Evolutionary conservation across 768 basidiomycete genomes (phyloP), one percentile per base, ranked within the genome.

Genomic region (Albatrellus ellisii): DNA sequence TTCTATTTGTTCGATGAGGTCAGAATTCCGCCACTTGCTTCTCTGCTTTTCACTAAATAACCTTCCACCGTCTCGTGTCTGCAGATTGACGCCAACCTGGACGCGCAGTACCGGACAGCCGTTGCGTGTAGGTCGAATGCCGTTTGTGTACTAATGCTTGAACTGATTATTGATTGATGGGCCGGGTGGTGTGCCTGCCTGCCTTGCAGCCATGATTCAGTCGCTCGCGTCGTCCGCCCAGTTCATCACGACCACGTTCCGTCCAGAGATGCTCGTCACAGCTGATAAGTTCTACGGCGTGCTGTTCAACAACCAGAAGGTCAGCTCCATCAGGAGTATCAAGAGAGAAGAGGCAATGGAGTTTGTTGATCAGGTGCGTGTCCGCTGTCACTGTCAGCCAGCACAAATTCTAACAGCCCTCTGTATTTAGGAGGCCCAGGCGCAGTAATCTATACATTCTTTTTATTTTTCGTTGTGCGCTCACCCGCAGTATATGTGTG

Each of bases 1-100:
- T 99, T 99, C 66, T 98, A 98, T 60, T 70, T 99, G n/a, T 98
- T 99, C 53, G 95, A 99, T 56, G 95, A 98, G 68, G 82, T 80
- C 18, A 51, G 4, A 4, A 46, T n/a, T 28, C 25, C 17, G 14
- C 26, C 29, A 26, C 11, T 7, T 29, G 1, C 6, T 15, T 28
- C 21, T 37, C 34, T 12, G n/a, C 22, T 38, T 11, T 17, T 14
- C 15, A 39, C 11, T 37, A 10, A 36, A 18, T 1, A n/a, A n/a
- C n/a, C n/a, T n/a, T n/a, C n/a, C n/a, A n/a, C n/a, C n/a, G n/a
- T 39, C 17, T 37, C 36, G 14, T 14, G 22, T 26, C 26, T 32
- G 34, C 29, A 84, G 81, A 98, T 99, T 55, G 95, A 99, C 55
- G 95, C 95, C 41, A 97, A 97, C 54, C 69, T 99, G 36, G 94